A percentile compares a stretch with the other conserved stretches of the same genome.
phyloP scores from a whole-genome alignment of 768 basidiomycete genomes.

The Coprinellus aureogranulatus region DNA sequence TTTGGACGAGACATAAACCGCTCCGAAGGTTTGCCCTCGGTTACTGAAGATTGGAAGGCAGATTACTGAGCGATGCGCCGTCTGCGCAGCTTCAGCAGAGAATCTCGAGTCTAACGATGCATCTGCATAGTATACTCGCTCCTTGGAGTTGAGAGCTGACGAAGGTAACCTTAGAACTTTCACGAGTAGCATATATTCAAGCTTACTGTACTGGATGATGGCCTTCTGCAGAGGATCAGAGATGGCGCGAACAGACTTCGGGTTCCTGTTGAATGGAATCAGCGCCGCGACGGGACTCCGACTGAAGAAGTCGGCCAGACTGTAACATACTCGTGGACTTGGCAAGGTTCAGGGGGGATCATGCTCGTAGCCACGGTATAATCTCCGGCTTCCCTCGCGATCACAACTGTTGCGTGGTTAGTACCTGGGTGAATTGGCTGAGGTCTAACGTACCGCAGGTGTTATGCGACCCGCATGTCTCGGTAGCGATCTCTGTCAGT shows the following conservation, averaged over 20 bases:
- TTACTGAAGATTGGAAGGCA: constrained; percentile 75
- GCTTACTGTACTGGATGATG: constrained; percentile 64
- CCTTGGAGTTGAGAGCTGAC: constrained; percentile 66
- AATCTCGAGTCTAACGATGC: constrained; percentile 64
- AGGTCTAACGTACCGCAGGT: too few species aligned
- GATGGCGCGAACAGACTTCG: constrained; percentile 56
- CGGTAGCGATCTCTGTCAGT: constrained; percentile 69
- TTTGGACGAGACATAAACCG: constrained; percentile 64
- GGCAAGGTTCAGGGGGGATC: constrained; percentile 55
- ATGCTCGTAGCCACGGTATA: constrained; percentile 70
- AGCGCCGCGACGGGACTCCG: constrained; percentile 2
- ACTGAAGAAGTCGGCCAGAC: constrained; percentile 9
- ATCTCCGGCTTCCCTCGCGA: constrained; percentile 67
- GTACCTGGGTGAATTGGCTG: too few species aligned
- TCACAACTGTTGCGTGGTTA: constrained; percentile 47
- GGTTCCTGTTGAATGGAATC: constrained; percentile 41
- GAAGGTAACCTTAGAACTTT: constrained; percentile 1
- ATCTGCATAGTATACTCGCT: constrained; percentile 59
- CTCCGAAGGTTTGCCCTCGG: constrained; percentile 72
- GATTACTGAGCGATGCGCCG: constrained; percentile 56
- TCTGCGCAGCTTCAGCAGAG: constrained; percentile 64
- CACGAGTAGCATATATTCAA: not conserved
- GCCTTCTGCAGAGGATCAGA: constrained; percentile 63
- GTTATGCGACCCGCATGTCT: constrained; percentile 64
- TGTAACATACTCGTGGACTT: constrained; percentile 72